Percentiles rank a stretch among this genome's conserved stretches.
phyloP scores from a whole-genome alignment of 1,284 basidiomycete genomes.

The Somion occarium region DNA sequence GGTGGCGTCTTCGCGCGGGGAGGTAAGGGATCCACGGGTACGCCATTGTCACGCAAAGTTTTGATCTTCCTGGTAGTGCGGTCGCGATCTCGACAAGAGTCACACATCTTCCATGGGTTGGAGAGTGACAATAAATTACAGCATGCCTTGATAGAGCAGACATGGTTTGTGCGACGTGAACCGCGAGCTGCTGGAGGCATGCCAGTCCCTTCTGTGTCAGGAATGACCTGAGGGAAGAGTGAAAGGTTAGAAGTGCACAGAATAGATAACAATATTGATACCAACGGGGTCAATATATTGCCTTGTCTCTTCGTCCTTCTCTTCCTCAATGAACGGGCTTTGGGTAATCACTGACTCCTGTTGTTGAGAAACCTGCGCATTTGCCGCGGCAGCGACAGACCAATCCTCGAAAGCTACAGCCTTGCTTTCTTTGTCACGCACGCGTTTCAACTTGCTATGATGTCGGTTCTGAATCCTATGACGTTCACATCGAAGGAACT shows the following conservation, averaged over 20 bases:
- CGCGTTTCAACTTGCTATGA: conserved; percentile 47
- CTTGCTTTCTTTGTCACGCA: conserved; percentile 41
- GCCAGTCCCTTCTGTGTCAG: conserved; percentile 17
- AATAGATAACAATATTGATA: not conserved
- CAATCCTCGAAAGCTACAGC: conserved; percentile 26
- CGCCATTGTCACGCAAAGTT: conserved; percentile 24
- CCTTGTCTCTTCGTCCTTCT: conserved; percentile 8
- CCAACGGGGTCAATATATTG: not conserved
- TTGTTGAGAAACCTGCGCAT: not conserved
- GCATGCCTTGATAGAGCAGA: conserved; percentile 38
- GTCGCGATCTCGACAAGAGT: conserved; percentile 34
- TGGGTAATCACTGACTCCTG: not conserved
- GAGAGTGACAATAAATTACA: conserved; percentile 38
- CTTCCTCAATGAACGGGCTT: conserved; percentile 8
- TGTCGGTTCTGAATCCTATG: conserved; percentile 50
- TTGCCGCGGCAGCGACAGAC: conserved; percentile 18
- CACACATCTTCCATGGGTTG: conserved; percentile 43
- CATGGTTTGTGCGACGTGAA: conserved; percentile 30
- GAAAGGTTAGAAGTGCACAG: conserved; percentile 6
- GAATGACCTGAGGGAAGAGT: conserved; percentile 9
- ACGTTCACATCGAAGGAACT: conserved; percentile 49
- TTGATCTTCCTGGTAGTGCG: conserved; percentile 28
- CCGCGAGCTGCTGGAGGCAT: conserved; percentile 30
- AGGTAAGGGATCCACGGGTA: conserved; percentile 14
- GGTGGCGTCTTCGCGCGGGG: conserved; percentile 14